phyloP scores from a whole-genome alignment of 225 moss, liverwort and hornwort genomes.

The Bryum argenteum region DNA sequence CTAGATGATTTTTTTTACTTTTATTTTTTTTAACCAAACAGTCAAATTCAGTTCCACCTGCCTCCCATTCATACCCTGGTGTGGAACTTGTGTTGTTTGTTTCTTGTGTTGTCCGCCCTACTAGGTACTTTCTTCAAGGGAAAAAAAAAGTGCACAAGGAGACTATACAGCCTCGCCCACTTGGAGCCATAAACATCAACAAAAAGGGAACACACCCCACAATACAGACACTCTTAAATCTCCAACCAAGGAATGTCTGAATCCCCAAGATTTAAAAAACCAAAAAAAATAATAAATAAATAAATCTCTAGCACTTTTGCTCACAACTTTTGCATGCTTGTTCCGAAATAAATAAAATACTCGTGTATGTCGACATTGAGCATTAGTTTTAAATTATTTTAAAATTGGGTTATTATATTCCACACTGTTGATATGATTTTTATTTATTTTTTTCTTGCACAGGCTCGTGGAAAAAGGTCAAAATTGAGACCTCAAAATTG shows the following conservation, averaged over 20 bases:
- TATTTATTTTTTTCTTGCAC: too few relatives aligned
- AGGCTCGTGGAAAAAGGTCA: too few relatives aligned
- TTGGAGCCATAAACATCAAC: background rate
- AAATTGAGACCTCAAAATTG: too few relatives aligned
- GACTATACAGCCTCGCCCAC: background rate
- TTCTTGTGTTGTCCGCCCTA: background rate
- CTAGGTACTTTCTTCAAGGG: conserved; percentile 24
- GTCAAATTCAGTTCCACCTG: conserved; percentile 29
- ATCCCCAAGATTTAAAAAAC: background rate
- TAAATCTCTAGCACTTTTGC: background rate
- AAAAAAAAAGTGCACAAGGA: conserved; percentile 4
- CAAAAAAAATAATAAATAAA: too few relatives aligned
- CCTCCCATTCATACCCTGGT: background rate
- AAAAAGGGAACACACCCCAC: background rate
- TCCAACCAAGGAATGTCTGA: conserved; percentile 21
- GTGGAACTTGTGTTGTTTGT: conserved; percentile 47
- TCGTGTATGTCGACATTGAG: too few relatives aligned
- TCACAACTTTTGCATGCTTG: background rate
- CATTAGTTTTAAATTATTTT: too few relatives aligned
- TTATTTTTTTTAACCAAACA: too few relatives aligned
- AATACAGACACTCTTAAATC: conserved; percentile 1
- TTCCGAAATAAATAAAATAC: too few relatives aligned
- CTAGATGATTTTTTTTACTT: too few relatives aligned
- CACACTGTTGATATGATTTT: too few relatives aligned
- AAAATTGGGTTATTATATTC: too few relatives aligned